These are phyloP conservation scores for Neurospora africana DNA, from an alignment of 495 filamentous ascomycete genomes.

Conservation along the genomic window DNA sequence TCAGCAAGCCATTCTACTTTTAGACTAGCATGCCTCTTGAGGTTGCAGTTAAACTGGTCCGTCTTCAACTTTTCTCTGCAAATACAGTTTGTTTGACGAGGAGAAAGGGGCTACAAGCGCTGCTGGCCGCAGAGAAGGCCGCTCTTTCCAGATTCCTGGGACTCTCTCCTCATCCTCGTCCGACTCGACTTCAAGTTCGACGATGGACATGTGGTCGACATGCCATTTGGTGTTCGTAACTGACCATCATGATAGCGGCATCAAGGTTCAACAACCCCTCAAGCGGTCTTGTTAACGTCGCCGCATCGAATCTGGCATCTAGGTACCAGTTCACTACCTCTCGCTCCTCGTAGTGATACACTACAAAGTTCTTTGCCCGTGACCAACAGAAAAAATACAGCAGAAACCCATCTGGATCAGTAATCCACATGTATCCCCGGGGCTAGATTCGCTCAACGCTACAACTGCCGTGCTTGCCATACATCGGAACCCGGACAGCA, in stretches of 20 bases:
- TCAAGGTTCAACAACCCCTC: background rate
- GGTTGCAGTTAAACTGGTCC: background rate
- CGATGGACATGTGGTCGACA: background rate
- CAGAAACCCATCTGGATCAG: background rate
- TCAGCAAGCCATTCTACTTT: background rate
- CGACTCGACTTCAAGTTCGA: background rate
- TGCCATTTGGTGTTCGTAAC: background rate
- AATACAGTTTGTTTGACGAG: background rate
- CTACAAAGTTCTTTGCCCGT: background rate
- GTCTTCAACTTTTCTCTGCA: background rate
- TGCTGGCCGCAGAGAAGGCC: background rate
- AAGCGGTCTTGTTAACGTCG: background rate
- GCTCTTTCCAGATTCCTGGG: background rate
- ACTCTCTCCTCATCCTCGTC: background rate
- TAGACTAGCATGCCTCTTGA: background rate
- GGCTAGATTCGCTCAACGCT: background rate
- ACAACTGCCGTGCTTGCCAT: background rate
- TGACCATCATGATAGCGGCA: background rate
- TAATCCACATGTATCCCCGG: background rate
- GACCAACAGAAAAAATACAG: background rate
- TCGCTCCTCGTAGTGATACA: background rate
- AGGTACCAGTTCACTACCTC: background rate
- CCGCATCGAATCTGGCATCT: background rate
- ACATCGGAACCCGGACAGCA: background rate
- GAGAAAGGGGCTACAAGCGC: background rate